phyloP scores from a whole-genome alignment of 2,329 filamentous ascomycete species.

The Albophoma yamanashiensis region DNA sequence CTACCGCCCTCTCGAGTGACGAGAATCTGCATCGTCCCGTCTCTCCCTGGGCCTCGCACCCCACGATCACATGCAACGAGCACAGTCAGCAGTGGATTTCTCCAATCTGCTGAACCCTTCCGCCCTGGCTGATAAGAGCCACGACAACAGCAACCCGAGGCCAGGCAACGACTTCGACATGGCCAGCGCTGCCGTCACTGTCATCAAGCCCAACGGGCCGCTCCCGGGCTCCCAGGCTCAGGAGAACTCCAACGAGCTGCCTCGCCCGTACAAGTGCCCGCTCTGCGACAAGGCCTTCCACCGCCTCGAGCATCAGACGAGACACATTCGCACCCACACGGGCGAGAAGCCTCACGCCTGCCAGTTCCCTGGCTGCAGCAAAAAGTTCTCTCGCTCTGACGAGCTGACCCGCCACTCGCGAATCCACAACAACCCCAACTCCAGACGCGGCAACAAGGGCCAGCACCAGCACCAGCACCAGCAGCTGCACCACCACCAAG shows the following conservation, averaged over 20 bases:
- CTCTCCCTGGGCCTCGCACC: neutral
- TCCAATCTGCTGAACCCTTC: constrained; percentile 61
- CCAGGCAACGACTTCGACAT: constrained; percentile 31
- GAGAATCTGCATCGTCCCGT: neutral
- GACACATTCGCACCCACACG: constrained; percentile 92
- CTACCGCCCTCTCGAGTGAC: neutral
- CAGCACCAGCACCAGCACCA: constrained; percentile 33
- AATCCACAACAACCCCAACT: constrained; percentile 99
- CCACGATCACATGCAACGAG: constrained; percentile 60
- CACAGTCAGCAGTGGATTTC: constrained; percentile 64
- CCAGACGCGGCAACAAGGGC: constrained; percentile 79
- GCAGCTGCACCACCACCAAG: constrained; percentile 24
- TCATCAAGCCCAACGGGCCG: constrained; percentile 52
- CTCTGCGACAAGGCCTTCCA: constrained; percentile 98
- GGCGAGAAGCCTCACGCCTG: constrained; percentile 97
- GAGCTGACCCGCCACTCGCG: constrained; percentile 93
- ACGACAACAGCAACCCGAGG: constrained; percentile 15
- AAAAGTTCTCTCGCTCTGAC: constrained; percentile 93
- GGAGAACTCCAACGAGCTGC: constrained; percentile 57
- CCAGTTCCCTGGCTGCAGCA: constrained; percentile 90
- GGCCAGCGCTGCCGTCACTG: constrained; percentile 37
- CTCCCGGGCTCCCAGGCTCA: constrained; percentile 50
- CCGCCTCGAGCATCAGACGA: constrained; percentile 84
- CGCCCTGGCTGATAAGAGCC: constrained; percentile 11
- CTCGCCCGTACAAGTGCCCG: constrained; percentile 95